phyloP scores from a whole-genome alignment of 257 asterid species.

The Agastache rugosa region DNA sequence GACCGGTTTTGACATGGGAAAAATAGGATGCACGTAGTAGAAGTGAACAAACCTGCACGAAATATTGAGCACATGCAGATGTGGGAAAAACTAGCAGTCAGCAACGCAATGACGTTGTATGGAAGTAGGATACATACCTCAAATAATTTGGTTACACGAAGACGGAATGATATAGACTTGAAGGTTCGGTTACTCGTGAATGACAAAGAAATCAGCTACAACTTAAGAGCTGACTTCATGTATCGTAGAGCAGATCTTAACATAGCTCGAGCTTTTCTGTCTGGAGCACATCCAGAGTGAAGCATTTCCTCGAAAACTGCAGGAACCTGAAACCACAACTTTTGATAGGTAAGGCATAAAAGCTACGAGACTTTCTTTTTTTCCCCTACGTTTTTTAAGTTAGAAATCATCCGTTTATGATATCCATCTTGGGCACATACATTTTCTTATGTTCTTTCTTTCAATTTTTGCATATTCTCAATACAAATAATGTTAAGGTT shows the following conservation, averaged over 20 bases:
- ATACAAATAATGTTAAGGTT: too few relatives aligned
- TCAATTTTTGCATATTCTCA: too few relatives aligned
- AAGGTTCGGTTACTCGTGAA: not conserved
- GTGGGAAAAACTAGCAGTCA: not conserved
- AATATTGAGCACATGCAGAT: not conserved
- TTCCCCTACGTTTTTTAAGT: too few relatives aligned
- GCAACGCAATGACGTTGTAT: not conserved
- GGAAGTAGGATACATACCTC: slow-evolving; percentile 32
- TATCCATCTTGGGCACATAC: too few relatives aligned
- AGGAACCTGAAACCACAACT: slow-evolving; percentile 70
- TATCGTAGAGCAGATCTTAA: slow-evolving; percentile 87
- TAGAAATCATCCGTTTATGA: too few relatives aligned
- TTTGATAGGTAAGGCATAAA: not conserved
- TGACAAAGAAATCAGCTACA: slow-evolving; percentile 41
- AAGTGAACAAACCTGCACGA: slow-evolving; percentile 15
- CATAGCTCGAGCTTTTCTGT: slow-evolving; percentile 96
- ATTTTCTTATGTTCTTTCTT: too few relatives aligned
- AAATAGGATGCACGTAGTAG: not conserved
- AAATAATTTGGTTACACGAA: slow-evolving; percentile 1
- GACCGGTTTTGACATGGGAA: not conserved
- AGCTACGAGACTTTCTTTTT: too few relatives aligned
- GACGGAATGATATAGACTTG: slow-evolving; percentile 23
- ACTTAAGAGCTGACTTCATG: slow-evolving; percentile 68
- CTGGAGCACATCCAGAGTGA: slow-evolving; percentile 81
- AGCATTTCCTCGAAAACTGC: slow-evolving; percentile 96